These are phyloP conservation scores for Yarrowia yakushimensis DNA, from an alignment of 805 yeast species.

Conservation along the genomic window DNA sequence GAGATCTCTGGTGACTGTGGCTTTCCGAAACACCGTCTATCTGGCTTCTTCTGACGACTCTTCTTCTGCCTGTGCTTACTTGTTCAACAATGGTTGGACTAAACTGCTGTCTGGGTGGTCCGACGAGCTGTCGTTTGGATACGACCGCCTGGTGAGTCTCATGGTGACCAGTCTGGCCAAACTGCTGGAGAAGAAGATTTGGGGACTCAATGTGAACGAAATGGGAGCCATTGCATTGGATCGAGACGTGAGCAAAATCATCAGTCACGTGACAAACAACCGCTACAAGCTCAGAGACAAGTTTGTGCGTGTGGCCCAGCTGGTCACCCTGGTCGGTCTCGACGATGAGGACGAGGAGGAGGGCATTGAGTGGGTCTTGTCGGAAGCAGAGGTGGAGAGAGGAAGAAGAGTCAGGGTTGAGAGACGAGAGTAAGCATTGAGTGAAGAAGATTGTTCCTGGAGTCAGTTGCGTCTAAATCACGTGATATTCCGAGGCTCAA, in stretches of 20 bases:
- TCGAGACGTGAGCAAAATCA: conserved; percentile 69
- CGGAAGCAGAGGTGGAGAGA: conserved; percentile 61
- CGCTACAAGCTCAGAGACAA: conserved; percentile 72
- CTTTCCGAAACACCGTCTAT: conserved; percentile 44
- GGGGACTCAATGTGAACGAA: conserved; percentile 70
- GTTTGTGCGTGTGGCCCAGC: conserved; percentile 78
- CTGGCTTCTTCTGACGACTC: conserved; percentile 35
- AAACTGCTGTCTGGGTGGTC: conserved; percentile 52
- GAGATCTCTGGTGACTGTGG: conserved; percentile 38
- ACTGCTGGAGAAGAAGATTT: conserved; percentile 61
- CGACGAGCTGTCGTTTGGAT: conserved; percentile 32
- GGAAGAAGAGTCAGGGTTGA: conserved; percentile 32
- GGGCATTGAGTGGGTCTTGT: conserved; percentile 65
- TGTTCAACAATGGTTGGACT: conserved; percentile 65
- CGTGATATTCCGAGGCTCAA: too few relatives aligned
- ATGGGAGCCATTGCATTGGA: conserved; percentile 81
- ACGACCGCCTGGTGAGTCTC: conserved; percentile 45
- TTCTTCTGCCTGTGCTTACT: conserved; percentile 32
- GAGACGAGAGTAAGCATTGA: background rate
- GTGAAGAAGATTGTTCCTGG: too few relatives aligned
- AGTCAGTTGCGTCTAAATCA: too few relatives aligned
- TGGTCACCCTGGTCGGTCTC: conserved; percentile 74
- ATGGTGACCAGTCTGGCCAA: conserved; percentile 55
- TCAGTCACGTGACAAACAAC: conserved; percentile 61
- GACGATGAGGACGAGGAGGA: conserved; percentile 64